Evolutionary conservation across 2,329 filamentous ascomycete species (phyloP).

Genomic region (Scedosporium minutisporum): DNA sequence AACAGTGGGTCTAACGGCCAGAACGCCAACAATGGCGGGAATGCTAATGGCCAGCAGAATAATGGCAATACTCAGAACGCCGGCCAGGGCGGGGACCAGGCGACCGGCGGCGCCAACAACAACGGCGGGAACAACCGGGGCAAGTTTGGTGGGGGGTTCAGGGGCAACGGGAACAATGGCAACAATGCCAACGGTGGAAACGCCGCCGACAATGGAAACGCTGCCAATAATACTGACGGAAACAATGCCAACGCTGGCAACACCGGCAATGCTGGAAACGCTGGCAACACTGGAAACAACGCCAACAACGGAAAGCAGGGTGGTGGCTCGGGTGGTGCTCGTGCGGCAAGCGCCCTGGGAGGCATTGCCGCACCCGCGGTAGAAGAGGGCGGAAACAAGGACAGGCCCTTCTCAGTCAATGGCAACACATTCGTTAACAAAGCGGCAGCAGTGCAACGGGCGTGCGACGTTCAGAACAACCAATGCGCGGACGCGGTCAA

Average conservation of each 20-base stretch:
- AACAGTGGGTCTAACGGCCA: conserved; percentile 7
- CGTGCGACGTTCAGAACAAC: conserved; percentile 56
- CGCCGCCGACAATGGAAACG: conserved; percentile 9
- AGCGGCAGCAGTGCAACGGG: conserved; percentile 45
- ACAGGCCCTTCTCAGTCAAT: conserved; percentile 46
- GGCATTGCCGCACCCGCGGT: conserved; percentile 43
- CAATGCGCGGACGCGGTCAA: conserved; percentile 48
- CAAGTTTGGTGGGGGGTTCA: conserved; percentile 7
- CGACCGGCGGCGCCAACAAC: conserved; percentile 11
- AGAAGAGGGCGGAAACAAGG: conserved; percentile 31
- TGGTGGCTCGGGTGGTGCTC: conserved; percentile 17
- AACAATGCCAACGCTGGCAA: conserved; percentile 13
- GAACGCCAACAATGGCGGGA: conserved; percentile 7
- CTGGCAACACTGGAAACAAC: background rate
- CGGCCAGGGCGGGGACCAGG: conserved; percentile 8
- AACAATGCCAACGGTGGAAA: conserved; percentile 9
- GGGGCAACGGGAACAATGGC: conserved; percentile 5
- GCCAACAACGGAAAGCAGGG: conserved; percentile 6
- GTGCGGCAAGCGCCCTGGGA: conserved; percentile 29
- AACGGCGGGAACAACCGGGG: conserved; percentile 8
- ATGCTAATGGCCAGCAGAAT: background rate
- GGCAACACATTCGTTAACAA: conserved; percentile 48
- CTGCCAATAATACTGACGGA: conserved; percentile 4
- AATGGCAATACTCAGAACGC: conserved; percentile 8
- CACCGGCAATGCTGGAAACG: conserved; percentile 2